phyloP scores from a whole-genome alignment of 129 eudicot genomes.

The Helianthus annuus region HanXRQr2.0-SUNRISE NC_035448.2:190445237-190445736 shows the following conservation, averaged over 20 bases:
- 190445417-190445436: neutral
- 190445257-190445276: neutral
- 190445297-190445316: neutral
- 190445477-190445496: slow-evolving; percentile 16
- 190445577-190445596: too few species aligned
- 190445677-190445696: too few species aligned
- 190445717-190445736: too few species aligned
- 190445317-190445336: neutral
- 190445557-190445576: too few species aligned
- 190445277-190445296: slow-evolving; percentile 1
- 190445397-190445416: slow-evolving; percentile 21
- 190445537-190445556: neutral
- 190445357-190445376: neutral
- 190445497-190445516: neutral
- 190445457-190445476: neutral
- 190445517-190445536: neutral
- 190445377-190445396: slow-evolving; percentile 13
- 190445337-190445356: neutral
- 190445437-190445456: slow-evolving; percentile 11
- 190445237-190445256: neutral
- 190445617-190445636: too few species aligned
- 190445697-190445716: too few species aligned
- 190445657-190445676: too few species aligned
- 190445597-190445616: too few species aligned
- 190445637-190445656: too few species aligned